These are phyloP conservation scores for Parmelia sp. DNA, from an alignment of 495 filamentous ascomycete genomes.

Conservation along the genomic window DNA sequence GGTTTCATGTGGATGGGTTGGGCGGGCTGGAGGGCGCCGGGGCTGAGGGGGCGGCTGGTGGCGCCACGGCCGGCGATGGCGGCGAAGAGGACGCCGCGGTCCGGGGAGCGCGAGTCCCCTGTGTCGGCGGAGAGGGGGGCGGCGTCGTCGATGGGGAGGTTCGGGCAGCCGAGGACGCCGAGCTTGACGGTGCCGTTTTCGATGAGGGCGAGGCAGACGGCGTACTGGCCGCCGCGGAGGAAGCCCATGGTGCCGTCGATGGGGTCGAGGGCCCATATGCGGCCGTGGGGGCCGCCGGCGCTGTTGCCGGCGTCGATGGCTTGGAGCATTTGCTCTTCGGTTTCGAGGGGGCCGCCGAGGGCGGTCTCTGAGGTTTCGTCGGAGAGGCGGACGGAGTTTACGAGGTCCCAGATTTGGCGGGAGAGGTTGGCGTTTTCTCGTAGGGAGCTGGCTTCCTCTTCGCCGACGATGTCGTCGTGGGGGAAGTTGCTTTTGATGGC, in stretches of 20 bases:
- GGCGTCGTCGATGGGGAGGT: slow-evolving; percentile 77
- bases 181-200: slow-evolving; percentile 93
- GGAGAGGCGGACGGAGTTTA: slow-evolving; percentile 62
- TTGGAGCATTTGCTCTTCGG: slow-evolving; percentile 70
- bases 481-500: slow-evolving; percentile 88
- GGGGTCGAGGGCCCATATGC: slow-evolving; percentile 95
- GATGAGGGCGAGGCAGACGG: slow-evolving; percentile 85
- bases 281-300: slow-evolving; percentile 67
- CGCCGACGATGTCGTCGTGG: slow-evolving; percentile 81
- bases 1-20: slow-evolving; percentile 70
- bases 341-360: slow-evolving; percentile 66
- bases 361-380: slow-evolving; percentile 57
- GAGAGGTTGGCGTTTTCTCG: slow-evolving; percentile 59
- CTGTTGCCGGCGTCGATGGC: slow-evolving; percentile 80
- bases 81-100: slow-evolving; percentile 77
- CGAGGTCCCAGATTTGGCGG: slow-evolving; percentile 74
- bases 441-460: slow-evolving; percentile 82
- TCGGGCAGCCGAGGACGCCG: slow-evolving; percentile 89
- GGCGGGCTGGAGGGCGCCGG: slow-evolving; percentile 49
- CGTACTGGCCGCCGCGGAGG: slow-evolving; percentile 94
- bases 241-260: slow-evolving; percentile 98
- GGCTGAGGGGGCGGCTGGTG: slow-evolving; percentile 61
- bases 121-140: slow-evolving; percentile 59
- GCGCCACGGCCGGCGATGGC: slow-evolving; percentile 73
- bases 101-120: slow-evolving; percentile 59